phyloP scores from a whole-genome alignment of 805 yeast species.

The Wickerhamomyces rabaulensis region DNA sequence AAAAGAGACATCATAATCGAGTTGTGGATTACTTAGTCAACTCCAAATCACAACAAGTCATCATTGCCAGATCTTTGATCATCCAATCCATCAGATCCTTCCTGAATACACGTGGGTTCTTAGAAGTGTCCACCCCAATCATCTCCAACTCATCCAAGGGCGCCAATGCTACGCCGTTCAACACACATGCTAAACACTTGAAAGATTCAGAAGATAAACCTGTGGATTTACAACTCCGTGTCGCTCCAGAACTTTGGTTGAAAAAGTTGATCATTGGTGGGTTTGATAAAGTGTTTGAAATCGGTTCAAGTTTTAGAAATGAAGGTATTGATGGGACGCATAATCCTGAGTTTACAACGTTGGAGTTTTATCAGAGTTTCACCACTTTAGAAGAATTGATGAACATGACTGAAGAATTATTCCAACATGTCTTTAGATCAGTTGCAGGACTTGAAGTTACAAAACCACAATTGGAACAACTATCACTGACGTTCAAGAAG shows the following conservation, averaged over 20 bases:
- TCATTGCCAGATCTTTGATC: slow-evolving; percentile 49
- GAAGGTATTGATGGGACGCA: slow-evolving; percentile 93
- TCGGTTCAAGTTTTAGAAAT: slow-evolving; percentile 82
- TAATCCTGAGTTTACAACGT: slow-evolving; percentile 88
- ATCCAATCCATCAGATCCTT: slow-evolving; percentile 52
- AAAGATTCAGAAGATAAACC: slow-evolving; percentile 23
- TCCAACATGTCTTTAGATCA: slow-evolving; percentile 34
- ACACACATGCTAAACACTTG: slow-evolving; percentile 38
- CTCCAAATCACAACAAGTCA: slow-evolving; percentile 39
- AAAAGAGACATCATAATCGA: slow-evolving; percentile 58
- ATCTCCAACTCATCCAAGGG: slow-evolving; percentile 73
- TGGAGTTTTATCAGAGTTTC: slow-evolving; percentile 82
- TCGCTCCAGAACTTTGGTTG: slow-evolving; percentile 95
- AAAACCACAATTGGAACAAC: slow-evolving; percentile 2
- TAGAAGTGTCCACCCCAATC: slow-evolving; percentile 89
- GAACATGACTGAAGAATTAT: slow-evolving; percentile 53
- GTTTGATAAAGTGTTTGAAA: slow-evolving; percentile 79
- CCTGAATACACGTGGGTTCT: slow-evolving; percentile 48
- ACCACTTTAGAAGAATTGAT: slow-evolving; percentile 64
- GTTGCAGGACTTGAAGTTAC: slow-evolving; percentile 19
- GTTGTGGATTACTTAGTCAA: slow-evolving; percentile 72
- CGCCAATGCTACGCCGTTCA: slow-evolving; percentile 88
- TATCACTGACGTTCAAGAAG: slow-evolving; percentile 26
- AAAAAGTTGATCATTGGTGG: slow-evolving; percentile 81
- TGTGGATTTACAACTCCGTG: slow-evolving; percentile 55